A percentile compares a stretch with the other conserved stretches of the same genome.
These are phyloP conservation scores for Corniculantispora saksenae DNA, from an alignment of 2,329 filamentous ascomycete genomes.

Conservation along the genomic window DNA sequence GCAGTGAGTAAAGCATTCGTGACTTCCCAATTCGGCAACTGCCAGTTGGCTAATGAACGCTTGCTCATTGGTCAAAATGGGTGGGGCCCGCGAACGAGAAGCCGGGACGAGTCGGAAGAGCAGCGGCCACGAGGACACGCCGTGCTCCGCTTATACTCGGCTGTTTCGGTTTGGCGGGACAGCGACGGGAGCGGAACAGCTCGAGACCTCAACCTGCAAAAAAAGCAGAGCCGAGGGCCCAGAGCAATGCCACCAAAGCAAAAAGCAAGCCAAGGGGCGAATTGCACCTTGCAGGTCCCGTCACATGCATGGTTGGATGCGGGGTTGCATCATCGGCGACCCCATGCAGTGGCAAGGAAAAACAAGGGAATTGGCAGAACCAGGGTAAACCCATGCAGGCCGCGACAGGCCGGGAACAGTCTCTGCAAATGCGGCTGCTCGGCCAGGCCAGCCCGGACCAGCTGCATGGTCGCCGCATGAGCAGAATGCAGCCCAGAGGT, in stretches of 20 bases:
- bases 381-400: neutral
- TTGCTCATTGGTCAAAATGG: conserved; percentile 10
- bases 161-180: conserved; percentile 19
- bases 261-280: neutral
- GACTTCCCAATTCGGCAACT: conserved; percentile 8
- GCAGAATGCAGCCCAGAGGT: neutral
- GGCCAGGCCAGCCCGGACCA: neutral
- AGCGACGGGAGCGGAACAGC: conserved; percentile 15
- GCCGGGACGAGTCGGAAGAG: conserved; percentile 19
- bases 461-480: neutral
- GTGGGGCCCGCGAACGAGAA: neutral
- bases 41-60: conserved; percentile 13
- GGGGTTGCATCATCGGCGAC: conserved; percentile 17
- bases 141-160: conserved; percentile 21
- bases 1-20: neutral
- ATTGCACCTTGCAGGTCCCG: neutral
- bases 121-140: conserved; percentile 18
- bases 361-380: neutral
- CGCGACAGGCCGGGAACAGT: neutral
- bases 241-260: neutral
- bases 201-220: neutral
- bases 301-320: conserved; percentile 16
- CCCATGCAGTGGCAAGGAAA: neutral
- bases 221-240: conserved; percentile 5
- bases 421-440: neutral